phyloP scores from a whole-genome alignment of 306 rosid genomes.

The Psophocarpus tetragonolobus region DNA sequence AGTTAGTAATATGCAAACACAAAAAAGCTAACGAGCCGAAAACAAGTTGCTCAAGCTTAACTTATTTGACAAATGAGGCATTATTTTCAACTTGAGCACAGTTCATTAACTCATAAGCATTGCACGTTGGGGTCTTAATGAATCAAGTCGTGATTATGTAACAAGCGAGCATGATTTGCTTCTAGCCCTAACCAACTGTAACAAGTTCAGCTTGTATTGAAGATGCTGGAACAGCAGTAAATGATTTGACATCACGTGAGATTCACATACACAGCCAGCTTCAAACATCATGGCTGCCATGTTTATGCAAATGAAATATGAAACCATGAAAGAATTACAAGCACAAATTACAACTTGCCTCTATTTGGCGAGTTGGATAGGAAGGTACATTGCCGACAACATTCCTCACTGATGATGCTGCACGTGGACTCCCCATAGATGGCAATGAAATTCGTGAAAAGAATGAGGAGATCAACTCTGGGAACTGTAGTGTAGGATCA shows the following conservation, averaged over 20 bases:
- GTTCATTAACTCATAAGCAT: neutral
- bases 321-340: slow-evolving; percentile 7
- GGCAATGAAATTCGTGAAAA: slow-evolving; percentile 80
- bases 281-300: neutral
- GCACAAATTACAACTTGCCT: slow-evolving; percentile 60
- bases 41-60: neutral
- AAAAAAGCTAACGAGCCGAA: neutral
- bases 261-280: neutral
- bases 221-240: neutral
- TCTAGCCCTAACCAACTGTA: neutral
- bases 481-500: slow-evolving; percentile 59
- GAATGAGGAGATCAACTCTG: slow-evolving; percentile 65
- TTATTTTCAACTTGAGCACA: neutral
- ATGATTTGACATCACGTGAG: neutral
- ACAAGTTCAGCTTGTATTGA: neutral
- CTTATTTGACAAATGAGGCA: neutral
- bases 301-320: slow-evolving; percentile 6
- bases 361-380: slow-evolving; percentile 63
- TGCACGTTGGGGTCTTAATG: neutral
- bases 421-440: slow-evolving; percentile 61
- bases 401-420: slow-evolving; percentile 67
- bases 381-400: slow-evolving; percentile 57
- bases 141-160: neutral
- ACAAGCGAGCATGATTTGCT: neutral
- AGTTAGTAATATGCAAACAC: neutral